Conservation (phyloP, 2,329 filamentous ascomycete species). For the Sordariomycetes sp. region DNA sequence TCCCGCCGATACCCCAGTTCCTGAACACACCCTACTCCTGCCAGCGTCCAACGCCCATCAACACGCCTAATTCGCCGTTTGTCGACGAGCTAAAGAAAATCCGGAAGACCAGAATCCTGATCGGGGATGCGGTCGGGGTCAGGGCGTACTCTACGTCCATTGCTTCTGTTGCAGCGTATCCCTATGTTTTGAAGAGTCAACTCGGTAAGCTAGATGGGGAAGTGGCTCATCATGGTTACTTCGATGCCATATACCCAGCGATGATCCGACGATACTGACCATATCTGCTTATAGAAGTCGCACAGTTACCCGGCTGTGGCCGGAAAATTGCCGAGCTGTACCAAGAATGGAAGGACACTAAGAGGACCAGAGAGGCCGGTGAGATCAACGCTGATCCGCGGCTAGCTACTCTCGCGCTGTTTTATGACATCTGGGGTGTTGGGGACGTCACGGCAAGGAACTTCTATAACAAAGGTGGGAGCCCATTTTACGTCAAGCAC, state of each 20-base stretch:
- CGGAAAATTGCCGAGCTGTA: conserved; percentile 67
- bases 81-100: conserved; percentile 64
- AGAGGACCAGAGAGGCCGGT: conserved; percentile 47
- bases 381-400: conserved; percentile 51
- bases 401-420: conserved; percentile 51
- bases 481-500: background rate
- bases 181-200: conserved; percentile 29
- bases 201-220: conserved; percentile 20
- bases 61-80: conserved; percentile 63
- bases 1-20: conserved; percentile 57
- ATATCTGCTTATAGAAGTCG: conserved; percentile 14
- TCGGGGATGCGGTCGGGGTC: conserved; percentile 64
- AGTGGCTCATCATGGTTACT: too few relatives aligned
- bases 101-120: conserved; percentile 54
- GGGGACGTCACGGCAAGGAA: conserved; percentile 67
- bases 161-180: conserved; percentile 72
- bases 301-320: conserved; percentile 64
- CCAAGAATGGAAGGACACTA: conserved; percentile 54
- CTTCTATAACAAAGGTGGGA: conserved; percentile 54
- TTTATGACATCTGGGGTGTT: conserved; percentile 88
- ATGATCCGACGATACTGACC: background rate
- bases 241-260: too few relatives aligned
- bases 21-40: conserved; percentile 58
- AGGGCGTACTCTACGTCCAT: conserved; percentile 83
- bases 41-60: conserved; percentile 57